These are phyloP conservation scores for Catharanthus roseus DNA, from an alignment of 257 asterid species.

Conservation along the genomic window DNA sequence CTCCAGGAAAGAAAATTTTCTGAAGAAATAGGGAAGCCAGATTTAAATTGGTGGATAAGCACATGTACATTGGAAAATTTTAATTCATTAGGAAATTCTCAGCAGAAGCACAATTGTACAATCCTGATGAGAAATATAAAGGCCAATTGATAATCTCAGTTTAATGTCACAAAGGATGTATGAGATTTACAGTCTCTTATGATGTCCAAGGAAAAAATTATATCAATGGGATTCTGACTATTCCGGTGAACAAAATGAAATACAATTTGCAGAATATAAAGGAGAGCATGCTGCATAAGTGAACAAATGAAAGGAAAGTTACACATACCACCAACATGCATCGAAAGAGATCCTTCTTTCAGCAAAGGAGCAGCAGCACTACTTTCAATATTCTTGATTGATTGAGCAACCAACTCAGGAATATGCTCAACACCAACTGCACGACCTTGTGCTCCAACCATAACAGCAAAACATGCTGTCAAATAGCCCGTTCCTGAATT, in stretches of 20 bases:
- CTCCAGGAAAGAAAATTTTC: too few relatives aligned
- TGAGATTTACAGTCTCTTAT: not conserved
- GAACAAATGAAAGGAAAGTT: not conserved
- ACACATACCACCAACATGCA: slow-evolving; percentile 73
- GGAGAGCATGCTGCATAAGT: not conserved
- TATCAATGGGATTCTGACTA: not conserved
- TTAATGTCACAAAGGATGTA: too few relatives aligned
- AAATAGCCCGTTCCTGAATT: slow-evolving; percentile 78
- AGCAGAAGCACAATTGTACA: too few relatives aligned
- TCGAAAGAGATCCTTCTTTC: slow-evolving; percentile 62
- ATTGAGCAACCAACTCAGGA: slow-evolving; percentile 71
- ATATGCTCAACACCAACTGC: slow-evolving; percentile 92
- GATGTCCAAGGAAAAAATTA: not conserved
- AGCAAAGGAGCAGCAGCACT: slow-evolving; percentile 75
- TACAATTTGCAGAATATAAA: not conserved
- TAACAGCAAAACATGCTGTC: slow-evolving; percentile 90
- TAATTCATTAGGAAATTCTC: too few relatives aligned
- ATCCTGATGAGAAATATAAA: too few relatives aligned
- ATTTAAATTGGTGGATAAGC: too few relatives aligned
- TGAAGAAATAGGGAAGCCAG: too few relatives aligned
- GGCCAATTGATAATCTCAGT: too few relatives aligned
- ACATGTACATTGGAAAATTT: too few relatives aligned
- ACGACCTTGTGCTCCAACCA: slow-evolving; percentile 92
- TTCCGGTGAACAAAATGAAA: too few relatives aligned
- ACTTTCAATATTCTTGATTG: slow-evolving; percentile 55